These are phyloP conservation scores for Chionographis japonica DNA, from an alignment of 106 monocot genomes.

Conservation along the genomic window DNA sequence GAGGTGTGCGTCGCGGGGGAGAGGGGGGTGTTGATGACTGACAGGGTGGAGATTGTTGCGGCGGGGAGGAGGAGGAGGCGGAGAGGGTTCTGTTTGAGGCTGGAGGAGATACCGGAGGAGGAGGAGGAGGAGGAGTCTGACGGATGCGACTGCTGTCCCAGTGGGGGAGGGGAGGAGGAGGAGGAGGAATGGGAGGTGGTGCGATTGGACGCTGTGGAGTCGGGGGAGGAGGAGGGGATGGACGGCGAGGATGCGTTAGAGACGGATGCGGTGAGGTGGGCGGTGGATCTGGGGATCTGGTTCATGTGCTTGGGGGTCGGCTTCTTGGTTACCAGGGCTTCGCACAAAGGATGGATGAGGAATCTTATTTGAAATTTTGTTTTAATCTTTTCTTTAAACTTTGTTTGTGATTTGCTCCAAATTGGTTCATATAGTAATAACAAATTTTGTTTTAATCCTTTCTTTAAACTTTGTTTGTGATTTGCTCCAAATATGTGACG, in stretches of 20 bases:
- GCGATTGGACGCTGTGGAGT: background rate
- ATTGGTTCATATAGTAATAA: no score
- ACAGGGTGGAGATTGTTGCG: constrained; percentile 12
- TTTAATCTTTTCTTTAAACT: no score
- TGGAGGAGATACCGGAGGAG: constrained; percentile 33
- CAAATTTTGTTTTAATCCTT: no score
- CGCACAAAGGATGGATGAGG: background rate
- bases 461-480: no score
- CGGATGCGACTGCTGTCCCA: constrained; percentile 9
- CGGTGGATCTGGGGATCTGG: constrained; percentile 1
- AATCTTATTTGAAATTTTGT: background rate
- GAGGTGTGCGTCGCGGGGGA: constrained; percentile 13
- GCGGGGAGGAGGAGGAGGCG: background rate
- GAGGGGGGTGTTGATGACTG: constrained; percentile 14
- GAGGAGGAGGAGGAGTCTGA: constrained; percentile 7
- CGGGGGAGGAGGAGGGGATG: background rate
- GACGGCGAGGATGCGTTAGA: constrained; percentile 12
- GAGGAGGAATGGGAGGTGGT: constrained; percentile 18
- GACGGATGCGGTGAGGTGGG: constrained; percentile 24
- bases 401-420: no score
- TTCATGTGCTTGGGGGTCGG: constrained; percentile 25
- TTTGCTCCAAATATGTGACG: no score
- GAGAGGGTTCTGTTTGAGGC: constrained; percentile 18
- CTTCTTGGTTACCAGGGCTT: constrained; percentile 29
- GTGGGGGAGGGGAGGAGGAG: constrained; percentile 9